Evolutionary conservation across 2,329 filamentous ascomycete genomes (phyloP), one percentile per base, ranked within the genome.

Genomic region (Fusarium sp.): DNA sequence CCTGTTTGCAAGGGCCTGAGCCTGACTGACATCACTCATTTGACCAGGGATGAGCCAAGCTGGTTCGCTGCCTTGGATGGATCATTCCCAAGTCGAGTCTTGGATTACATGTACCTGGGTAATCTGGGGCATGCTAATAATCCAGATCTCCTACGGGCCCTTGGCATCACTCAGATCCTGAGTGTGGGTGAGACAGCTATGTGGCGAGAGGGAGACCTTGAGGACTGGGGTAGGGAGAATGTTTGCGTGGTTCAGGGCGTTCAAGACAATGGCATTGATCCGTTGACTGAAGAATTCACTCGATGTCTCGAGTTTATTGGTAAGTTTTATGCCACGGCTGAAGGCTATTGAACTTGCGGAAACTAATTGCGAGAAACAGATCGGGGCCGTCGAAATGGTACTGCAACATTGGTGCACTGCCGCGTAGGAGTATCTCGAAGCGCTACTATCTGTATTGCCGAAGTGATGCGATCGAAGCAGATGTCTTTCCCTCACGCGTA

Each of bases 401-500:
- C 90, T 9, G 94, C 96, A 30, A 98, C 96, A 0, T 87, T 99
- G 64, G 96, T 99, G 21, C 96, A 99, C 81, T 99, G 96, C 81
- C 92, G 96, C 23, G 96, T 99, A 12, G 96, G 96, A 53, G 96
- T 99, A 61, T 98, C 95, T 57, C 90, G 96, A 58, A 97, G 94
- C 71, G 96, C 96, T 18, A 99, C 96, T 4, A 98, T 99, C 70
- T 98, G 96, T 81, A 99, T 99, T 78, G 96, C 96, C n/a, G 95
- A 98, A 82, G 94, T 98, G 40, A 99, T 99, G 96, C 91, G 92
- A 40, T 87, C 92, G 32, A 83, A 94, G 76, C 87, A 90, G 28
- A 84, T 98, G 73, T 96, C 94, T 1, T 96, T 98, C 77, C 95
- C 96, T 18, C 89, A 94, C 62, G 96, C 96, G 67, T 99, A 99